Base-by-base conservation (phyloP, 306 rosid genomes). In the Bauhinia variegata region DNA sequence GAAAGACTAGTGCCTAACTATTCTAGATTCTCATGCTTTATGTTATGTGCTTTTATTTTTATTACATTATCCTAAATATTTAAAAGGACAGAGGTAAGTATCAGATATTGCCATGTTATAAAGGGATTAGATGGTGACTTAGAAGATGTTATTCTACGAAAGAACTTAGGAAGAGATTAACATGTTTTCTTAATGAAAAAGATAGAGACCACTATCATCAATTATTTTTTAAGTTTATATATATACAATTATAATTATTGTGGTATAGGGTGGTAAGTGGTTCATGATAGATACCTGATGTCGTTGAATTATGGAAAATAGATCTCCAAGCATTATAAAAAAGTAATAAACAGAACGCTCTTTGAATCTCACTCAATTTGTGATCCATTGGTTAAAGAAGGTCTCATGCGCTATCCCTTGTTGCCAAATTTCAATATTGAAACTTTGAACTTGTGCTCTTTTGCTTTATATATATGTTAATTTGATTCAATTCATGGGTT, bases 41-140 rank as follows among this genome's bases (percentile, higher is more conserved):
- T 41, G 63, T 13, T 63, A 32, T 54, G 51, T 34, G 75, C 54
- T n/a, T n/a, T n/a, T n/a, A n/a, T 67, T 37, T 64, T 64, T 56
- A 55, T 66, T 59, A 54, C 75, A 65, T 65, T 33, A 42, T 50
- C 36, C 60, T 28, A 65, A 66, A 3, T 65, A 65, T 65, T 70
- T 59, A 64, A 49, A 73, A 44, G 60, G 81, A 78, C 75, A 74
- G 70, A 70, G 48, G 36, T 41, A 70, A 60, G 63, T 41, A 50
- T 71, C 59, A 70, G 30, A 73, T 55, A 53, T 57, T 63, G 34
- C 36, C 6, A 76, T 16, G 60, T 57, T 59, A 54, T 60, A 73
- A 78, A 79, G 79, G 72, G 53, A 69, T 65, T 31, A 63, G 90
- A 85, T 72, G 48, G 82, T 68, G 95, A 83, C 87, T 65, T 59